A percentile compares a stretch with the other conserved stretches of the same genome.
Conservation (phyloP, 2,329 filamentous ascomycete species). For the Lecanosticta acicola region DNA sequence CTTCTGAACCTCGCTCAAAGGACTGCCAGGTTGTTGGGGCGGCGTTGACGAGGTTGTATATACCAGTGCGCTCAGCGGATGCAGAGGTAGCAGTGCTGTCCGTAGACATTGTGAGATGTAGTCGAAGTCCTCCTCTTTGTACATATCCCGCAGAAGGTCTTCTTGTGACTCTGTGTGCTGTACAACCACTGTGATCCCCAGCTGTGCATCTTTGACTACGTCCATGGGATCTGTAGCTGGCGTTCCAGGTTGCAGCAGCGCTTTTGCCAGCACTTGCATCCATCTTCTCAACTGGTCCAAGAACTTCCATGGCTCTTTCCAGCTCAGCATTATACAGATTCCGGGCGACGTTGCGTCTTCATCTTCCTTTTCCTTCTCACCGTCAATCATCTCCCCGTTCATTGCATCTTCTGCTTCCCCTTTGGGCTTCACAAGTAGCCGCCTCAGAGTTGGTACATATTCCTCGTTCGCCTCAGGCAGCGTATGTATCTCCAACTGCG, state of each 20-base stretch:
- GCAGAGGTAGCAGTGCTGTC: slow-evolving; percentile 71
- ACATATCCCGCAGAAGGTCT: slow-evolving; percentile 78
- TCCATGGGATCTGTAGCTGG: slow-evolving; percentile 59
- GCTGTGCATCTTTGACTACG: slow-evolving; percentile 80
- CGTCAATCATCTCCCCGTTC: slow-evolving; percentile 2
- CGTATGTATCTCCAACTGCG: slow-evolving; percentile 29
- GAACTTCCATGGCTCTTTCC: slow-evolving; percentile 91
- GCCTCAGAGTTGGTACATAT: slow-evolving; percentile 26
- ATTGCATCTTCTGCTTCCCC: slow-evolving; percentile 6
- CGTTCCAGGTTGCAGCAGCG: slow-evolving; percentile 65
- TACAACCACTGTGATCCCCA: slow-evolving; percentile 90
- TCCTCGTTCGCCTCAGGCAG: slow-evolving; percentile 27
- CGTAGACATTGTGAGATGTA: slow-evolving; percentile 89
- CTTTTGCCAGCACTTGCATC: slow-evolving; percentile 72
- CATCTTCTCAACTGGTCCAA: slow-evolving; percentile 81
- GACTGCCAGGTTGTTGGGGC: slow-evolving; percentile 28
- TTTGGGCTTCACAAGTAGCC: slow-evolving; percentile 21
- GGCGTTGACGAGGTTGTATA: slow-evolving; percentile 37
- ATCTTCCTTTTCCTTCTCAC: slow-evolving; percentile 3
- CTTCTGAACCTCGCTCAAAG: slow-evolving; percentile 51
- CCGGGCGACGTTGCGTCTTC: slow-evolving; percentile 17
- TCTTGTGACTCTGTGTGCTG: slow-evolving; percentile 95
- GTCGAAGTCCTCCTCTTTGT: slow-evolving; percentile 96
- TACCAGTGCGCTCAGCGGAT: slow-evolving; percentile 52
- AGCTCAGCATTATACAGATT: slow-evolving; percentile 86